Evolutionary conservation across 352 stramenopile genomes (phyloP).

Genomic region (Pythium myriotylum): DNA sequence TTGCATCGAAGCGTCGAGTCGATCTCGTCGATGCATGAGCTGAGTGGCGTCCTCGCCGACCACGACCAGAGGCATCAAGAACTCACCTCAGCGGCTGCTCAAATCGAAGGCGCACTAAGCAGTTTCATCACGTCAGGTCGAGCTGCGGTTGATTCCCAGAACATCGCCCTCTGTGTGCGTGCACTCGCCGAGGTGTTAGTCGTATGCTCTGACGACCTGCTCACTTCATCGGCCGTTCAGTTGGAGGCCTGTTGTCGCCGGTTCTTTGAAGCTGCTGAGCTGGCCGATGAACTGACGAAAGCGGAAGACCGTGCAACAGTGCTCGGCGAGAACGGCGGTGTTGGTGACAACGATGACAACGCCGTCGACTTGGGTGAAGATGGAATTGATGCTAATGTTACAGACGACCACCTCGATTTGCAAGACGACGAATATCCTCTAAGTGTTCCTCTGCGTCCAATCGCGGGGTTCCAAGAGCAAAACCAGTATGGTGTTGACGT

Average conservation of each 20-base stretch:
- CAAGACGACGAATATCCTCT: slow-evolving; percentile 8
- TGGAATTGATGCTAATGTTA: not conserved
- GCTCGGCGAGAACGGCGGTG: slow-evolving; percentile 5
- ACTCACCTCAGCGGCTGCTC: not conserved
- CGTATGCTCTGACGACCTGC: slow-evolving; percentile 9
- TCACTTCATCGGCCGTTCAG: slow-evolving; percentile 32
- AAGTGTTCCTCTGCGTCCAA: slow-evolving; percentile 5
- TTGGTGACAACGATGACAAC: not conserved
- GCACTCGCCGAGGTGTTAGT: slow-evolving; percentile 1
- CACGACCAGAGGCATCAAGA: slow-evolving; percentile 34
- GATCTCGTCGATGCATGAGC: slow-evolving; percentile 45
- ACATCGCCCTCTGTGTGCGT: slow-evolving; percentile 3
- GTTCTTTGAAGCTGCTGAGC: slow-evolving; percentile 71
- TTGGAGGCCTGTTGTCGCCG: slow-evolving; percentile 50
- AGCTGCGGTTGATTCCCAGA: not conserved
- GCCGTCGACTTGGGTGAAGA: slow-evolving; percentile 3
- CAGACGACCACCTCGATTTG: not conserved
- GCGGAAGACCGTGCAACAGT: slow-evolving; percentile 9
- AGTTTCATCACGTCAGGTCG: slow-evolving; percentile 1
- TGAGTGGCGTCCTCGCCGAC: slow-evolving; percentile 52
- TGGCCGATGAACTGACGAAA: slow-evolving; percentile 60
- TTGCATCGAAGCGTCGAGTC: slow-evolving; percentile 71
- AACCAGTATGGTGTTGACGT: slow-evolving; percentile 68
- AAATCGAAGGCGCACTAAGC: not conserved
- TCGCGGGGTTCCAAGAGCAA: slow-evolving; percentile 33